phyloP scores from a whole-genome alignment of 805 yeast genomes.

The Yarrowia sp. region DNA sequence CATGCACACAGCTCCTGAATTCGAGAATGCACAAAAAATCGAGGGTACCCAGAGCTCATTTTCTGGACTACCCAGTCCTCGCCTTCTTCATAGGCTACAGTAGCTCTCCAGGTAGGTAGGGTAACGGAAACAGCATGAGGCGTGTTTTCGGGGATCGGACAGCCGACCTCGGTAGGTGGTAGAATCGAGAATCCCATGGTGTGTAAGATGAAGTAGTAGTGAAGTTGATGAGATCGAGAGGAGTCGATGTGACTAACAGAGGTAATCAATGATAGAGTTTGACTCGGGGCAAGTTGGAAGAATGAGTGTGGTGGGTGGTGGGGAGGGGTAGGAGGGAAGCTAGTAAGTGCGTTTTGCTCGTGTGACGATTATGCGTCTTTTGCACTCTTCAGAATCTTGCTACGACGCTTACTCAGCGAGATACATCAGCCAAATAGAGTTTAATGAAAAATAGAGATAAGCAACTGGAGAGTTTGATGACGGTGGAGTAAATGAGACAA shows the following conservation, averaged over 20 bases:
- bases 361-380: too few relatives aligned
- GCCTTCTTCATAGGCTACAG: slow-evolving; percentile 90
- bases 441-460: not conserved
- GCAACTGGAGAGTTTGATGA: slow-evolving; percentile 16
- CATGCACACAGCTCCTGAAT: slow-evolving; percentile 38
- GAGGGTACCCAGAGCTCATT: slow-evolving; percentile 86
- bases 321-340: not conserved
- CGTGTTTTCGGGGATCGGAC: slow-evolving; percentile 83
- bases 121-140: slow-evolving; percentile 94
- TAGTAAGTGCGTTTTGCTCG: not conserved
- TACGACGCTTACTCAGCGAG: too few relatives aligned
- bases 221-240: not conserved
- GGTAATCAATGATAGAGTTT: not conserved
- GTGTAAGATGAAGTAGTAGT: not conserved
- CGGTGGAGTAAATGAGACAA: not conserved
- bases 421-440: not conserved
- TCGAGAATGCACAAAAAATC: slow-evolving; percentile 42
- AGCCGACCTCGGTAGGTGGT: slow-evolving; percentile 58
- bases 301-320: not conserved
- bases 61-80: slow-evolving; percentile 71
- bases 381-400: not conserved
- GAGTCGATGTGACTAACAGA: slow-evolving; percentile 3
- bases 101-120: slow-evolving; percentile 92
- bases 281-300: not conserved
- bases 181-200: not conserved